Evolutionary conservation across 257 asterid species (phyloP).

Genomic region (Leptodermis oblonga): DNA sequence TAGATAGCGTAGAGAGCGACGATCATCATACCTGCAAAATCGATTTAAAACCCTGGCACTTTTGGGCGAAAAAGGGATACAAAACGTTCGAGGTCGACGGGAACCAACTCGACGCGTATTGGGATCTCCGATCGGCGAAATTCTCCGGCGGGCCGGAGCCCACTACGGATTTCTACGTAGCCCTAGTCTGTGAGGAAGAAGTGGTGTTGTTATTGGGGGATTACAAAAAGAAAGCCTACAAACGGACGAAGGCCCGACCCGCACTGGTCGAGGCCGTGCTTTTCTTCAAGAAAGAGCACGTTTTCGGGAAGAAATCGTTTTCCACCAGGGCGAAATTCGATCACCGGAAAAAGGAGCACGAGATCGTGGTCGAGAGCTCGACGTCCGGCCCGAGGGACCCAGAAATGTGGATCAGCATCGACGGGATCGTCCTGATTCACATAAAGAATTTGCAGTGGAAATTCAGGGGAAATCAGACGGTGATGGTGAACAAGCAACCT

Average conservation of each 20-base stretch:
- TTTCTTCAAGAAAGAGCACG: slow-evolving; percentile 73
- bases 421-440: slow-evolving; percentile 83
- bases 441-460: slow-evolving; percentile 86
- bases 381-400: slow-evolving; percentile 68
- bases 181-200: slow-evolving; percentile 67
- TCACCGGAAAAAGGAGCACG: slow-evolving; percentile 55
- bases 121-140: slow-evolving; percentile 85
- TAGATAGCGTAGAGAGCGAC: slow-evolving; percentile 51
- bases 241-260: slow-evolving; percentile 59
- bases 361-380: slow-evolving; percentile 82
- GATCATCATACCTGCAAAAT: slow-evolving; percentile 59
- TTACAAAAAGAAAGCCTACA: slow-evolving; percentile 66
- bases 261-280: slow-evolving; percentile 64
- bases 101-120: slow-evolving; percentile 56
- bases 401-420: slow-evolving; percentile 97
- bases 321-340: slow-evolving; percentile 75
- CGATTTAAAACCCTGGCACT: slow-evolving; percentile 92
- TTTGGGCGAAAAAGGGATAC: slow-evolving; percentile 84
- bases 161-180: slow-evolving; percentile 56
- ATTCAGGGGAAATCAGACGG: no score
- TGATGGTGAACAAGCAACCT: slow-evolving; percentile 63
- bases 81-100: slow-evolving; percentile 76
- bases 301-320: slow-evolving; percentile 74
- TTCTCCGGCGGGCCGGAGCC: slow-evolving; percentile 79
- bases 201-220: slow-evolving; percentile 69